phyloP scores from a whole-genome alignment of 1,139 yeast genomes.

The Kluyveromyces sp. region DNA sequence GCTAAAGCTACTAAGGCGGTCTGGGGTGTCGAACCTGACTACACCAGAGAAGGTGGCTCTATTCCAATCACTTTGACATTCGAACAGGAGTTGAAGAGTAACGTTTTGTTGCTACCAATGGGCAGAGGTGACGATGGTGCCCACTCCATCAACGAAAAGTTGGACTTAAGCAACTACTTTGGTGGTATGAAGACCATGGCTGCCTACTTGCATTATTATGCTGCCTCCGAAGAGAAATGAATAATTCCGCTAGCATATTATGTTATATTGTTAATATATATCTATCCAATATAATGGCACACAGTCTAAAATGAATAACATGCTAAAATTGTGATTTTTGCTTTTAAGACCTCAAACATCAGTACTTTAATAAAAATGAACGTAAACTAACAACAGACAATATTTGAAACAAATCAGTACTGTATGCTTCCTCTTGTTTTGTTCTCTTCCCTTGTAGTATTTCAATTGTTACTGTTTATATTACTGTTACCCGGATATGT shows the following conservation, averaged over 20 bases:
- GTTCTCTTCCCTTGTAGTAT: not conserved
- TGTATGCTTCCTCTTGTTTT: not conserved
- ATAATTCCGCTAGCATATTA: no score
- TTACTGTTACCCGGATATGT: not conserved
- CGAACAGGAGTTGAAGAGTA: constrained; percentile 77
- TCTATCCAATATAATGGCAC: not conserved
- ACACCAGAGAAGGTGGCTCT: constrained; percentile 98
- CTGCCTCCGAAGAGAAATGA: constrained; percentile 31
- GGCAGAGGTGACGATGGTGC: constrained; percentile 99
- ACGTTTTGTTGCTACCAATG: constrained; percentile 86
- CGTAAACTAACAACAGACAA: no score
- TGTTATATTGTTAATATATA: not conserved
- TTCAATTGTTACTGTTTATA: not conserved
- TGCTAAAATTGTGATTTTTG: not conserved
- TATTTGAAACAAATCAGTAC: no score
- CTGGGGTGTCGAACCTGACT: constrained; percentile 91
- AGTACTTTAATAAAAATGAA: no score
- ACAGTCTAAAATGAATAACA: not conserved
- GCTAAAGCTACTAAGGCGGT: constrained; percentile 88
- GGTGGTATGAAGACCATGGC: constrained; percentile 92
- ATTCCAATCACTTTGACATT: constrained; percentile 93
- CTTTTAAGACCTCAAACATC: no score
- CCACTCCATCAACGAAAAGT: constrained; percentile 92
- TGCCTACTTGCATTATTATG: constrained; percentile 86
- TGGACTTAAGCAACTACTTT: constrained; percentile 80